Base-by-base conservation (phyloP, 148 eudicot genomes). In the Nyssa sinensis region DNA sequence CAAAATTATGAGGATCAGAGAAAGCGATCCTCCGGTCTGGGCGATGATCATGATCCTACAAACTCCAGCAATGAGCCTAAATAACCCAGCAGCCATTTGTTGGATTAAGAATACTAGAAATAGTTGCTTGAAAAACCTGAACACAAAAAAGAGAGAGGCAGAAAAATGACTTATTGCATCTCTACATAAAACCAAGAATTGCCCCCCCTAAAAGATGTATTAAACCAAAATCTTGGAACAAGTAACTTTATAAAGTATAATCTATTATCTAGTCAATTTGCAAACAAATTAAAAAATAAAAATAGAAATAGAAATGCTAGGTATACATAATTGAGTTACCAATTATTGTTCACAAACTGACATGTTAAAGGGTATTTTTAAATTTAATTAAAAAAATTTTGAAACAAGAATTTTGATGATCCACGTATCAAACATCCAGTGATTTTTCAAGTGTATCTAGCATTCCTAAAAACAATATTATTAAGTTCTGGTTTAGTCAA, bases 41-140 rank as follows among this genome's bases (percentile, higher is more conserved):
- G 83, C 33, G 1, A 59, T 19, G 5, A 71, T 28, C 41, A 57
- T 71, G 24, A 59, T 66, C 62, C 73, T 77, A 57, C 80, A 71
- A 14, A 71, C 33, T 63, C 80, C 80, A 25, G 62, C 70, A 53
- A 71, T 77, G 32, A 77, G 9, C 70, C 80, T 64, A 64, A 70
- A 77, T n/a, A 77, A 16, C 13, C 75, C 73, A 17, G 73, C 44
- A 13, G 75, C 64, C 74, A 77, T 41, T 55, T 71, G 74, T 64
- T 77, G 80, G 51, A 77, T 55, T 16, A 71, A 67, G 31, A 76
- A 71, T 19, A 76, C 49, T 34, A 80, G 6, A 27, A 76, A 32
- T 17, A 75, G 62, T 13, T 80, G 79, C 62, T 53, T 59, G 67
- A 75, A 58, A 28, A 80, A 76, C 66, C 83, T 80, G 79, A 29